These are phyloP conservation scores for Sisymbrium altissimum DNA, from an alignment of 345 rosid species.

Conservation along the genomic window DNA sequence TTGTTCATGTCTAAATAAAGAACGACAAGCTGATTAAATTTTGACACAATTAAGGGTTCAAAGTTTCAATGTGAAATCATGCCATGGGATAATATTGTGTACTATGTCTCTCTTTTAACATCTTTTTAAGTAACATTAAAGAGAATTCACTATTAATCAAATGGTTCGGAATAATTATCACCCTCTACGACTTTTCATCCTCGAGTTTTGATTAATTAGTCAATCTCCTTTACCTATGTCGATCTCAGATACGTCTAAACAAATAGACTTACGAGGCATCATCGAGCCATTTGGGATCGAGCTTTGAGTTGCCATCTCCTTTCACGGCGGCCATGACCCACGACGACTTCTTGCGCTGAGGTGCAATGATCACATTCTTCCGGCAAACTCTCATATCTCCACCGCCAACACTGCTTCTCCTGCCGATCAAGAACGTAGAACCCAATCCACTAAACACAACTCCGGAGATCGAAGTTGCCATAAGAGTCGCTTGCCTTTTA, in stretches of 20 bases:
- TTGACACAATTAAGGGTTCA: not conserved
- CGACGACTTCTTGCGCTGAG: constrained; percentile 16
- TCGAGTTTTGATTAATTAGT: not conserved
- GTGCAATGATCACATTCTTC: constrained; percentile 17
- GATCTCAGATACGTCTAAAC: not conserved
- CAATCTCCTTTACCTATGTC: not conserved
- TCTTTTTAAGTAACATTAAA: not conserved
- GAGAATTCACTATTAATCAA: not conserved
- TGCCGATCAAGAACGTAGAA: not conserved
- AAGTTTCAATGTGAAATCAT: not conserved
- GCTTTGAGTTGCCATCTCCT: constrained; percentile 15
- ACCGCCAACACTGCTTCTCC: not conserved
- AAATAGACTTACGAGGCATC: constrained; percentile 29
- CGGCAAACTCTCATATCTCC: constrained; percentile 1
- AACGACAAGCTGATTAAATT: not conserved
- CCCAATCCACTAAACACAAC: constrained; percentile 21
- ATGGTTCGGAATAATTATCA: not conserved
- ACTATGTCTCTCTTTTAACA: not conserved
- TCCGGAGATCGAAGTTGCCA: constrained; percentile 24
- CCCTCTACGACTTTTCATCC: not conserved
- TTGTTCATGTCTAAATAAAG: not conserved
- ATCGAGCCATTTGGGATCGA: constrained; percentile 31
- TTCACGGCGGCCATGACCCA: constrained; percentile 11
- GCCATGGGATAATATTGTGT: not conserved
- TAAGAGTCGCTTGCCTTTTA: not conserved